A percentile compares a stretch with the other conserved stretches of the same genome.
These are phyloP conservation scores for Ceratobasidium sp. DNA, from an alignment of 1,284 basidiomycete species.

Conservation along the genomic window DNA sequence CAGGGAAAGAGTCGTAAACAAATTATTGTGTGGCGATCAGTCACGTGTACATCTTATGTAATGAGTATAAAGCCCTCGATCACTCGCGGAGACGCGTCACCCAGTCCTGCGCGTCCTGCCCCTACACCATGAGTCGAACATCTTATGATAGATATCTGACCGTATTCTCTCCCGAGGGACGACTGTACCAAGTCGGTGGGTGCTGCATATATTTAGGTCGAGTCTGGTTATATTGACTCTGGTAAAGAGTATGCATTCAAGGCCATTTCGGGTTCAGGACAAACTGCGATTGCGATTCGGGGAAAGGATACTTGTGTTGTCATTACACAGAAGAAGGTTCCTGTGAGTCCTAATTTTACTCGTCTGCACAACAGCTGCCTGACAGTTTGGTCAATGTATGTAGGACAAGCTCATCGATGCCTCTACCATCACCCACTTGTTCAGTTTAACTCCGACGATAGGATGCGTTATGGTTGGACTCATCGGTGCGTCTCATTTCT, in stretches of 20 bases:
- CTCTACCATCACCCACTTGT: constrained; percentile 93
- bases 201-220: constrained; percentile 43
- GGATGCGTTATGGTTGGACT: constrained; percentile 98
- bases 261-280: constrained; percentile 95
- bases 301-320: constrained; percentile 95
- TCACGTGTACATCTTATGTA: constrained; percentile 6
- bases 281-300: constrained; percentile 91
- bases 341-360: constrained; percentile 62
- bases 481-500: constrained; percentile 70
- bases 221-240: constrained; percentile 31
- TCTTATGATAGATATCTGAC: constrained; percentile 88
- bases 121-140: constrained; percentile 72
- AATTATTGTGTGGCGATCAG: constrained; percentile 8
- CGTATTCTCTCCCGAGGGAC: constrained; percentile 93
- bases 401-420: constrained; percentile 99
- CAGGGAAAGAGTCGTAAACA: neutral
- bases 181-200: constrained; percentile 96
- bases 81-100: constrained; percentile 36
- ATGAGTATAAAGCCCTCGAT: neutral
- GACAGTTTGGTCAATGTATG: neutral
- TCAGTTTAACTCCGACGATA: constrained; percentile 94
- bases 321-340: constrained; percentile 98
- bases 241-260: constrained; percentile 97
- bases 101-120: neutral
- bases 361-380: neutral